These are phyloP conservation scores for Metarhizium album DNA, from an alignment of 2,329 filamentous ascomycete genomes.

Conservation along the genomic window DNA sequence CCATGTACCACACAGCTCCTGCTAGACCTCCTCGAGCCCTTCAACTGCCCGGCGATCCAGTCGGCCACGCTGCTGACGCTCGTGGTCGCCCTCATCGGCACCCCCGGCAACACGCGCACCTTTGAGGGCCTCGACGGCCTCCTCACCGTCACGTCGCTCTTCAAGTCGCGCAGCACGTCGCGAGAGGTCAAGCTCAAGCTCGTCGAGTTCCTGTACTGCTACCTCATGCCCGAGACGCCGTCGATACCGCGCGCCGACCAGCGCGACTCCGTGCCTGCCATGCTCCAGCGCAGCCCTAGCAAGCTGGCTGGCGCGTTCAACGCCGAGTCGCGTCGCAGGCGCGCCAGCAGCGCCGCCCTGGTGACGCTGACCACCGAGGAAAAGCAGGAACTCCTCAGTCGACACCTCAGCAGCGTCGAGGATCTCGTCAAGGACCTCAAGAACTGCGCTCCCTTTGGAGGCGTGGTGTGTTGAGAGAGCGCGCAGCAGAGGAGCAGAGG, in stretches of 20 bases:
- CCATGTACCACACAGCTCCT: conserved; percentile 49
- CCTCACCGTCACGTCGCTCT: conserved; percentile 81
- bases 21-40: conserved; percentile 85
- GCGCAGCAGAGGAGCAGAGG: too few relatives aligned
- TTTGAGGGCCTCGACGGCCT: conserved; percentile 91
- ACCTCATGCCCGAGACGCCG: conserved; percentile 84
- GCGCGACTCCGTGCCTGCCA: conserved; percentile 34
- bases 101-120: conserved; percentile 76
- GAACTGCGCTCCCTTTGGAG: conserved; percentile 65
- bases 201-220: conserved; percentile 98
- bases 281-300: conserved; percentile 57
- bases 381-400: conserved; percentile 69
- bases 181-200: conserved; percentile 89
- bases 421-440: conserved; percentile 76
- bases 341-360: conserved; percentile 25
- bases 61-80: conserved; percentile 82
- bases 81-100: conserved; percentile 78
- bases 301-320: conserved; percentile 51
- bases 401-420: conserved; percentile 72
- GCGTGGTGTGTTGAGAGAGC: conserved; percentile 42
- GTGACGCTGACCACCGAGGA: conserved; percentile 60
- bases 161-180: conserved; percentile 77
- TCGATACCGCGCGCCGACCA: conserved; percentile 39
- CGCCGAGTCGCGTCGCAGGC: conserved; percentile 20
- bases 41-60: conserved; percentile 86